Percentiles rank a stretch among this genome's conserved stretches.
Evolutionary conservation across 495 filamentous ascomycete genomes (phyloP).

Genomic region (Penicillium paxilli): DNA sequence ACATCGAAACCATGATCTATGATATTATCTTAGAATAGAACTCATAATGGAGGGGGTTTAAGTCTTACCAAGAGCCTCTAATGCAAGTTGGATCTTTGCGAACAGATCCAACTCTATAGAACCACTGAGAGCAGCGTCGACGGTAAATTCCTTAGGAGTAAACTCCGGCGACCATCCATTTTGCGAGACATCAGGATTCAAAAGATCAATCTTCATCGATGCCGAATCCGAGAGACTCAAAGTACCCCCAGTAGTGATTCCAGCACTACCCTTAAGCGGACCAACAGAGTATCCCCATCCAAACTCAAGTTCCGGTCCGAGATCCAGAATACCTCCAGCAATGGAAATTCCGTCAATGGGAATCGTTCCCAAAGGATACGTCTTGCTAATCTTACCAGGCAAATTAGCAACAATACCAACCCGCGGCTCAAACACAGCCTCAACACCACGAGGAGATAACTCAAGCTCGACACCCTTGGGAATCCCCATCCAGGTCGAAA

Average conservation of each 20-base stretch:
- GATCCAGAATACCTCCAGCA: conserved; percentile 26
- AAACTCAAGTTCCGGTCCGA: conserved; percentile 36
- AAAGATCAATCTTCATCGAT: conserved; percentile 28
- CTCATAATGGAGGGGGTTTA: background rate
- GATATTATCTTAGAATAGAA: background rate
- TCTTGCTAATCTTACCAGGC: conserved; percentile 19
- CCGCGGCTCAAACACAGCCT: conserved; percentile 23
- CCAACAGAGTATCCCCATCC: conserved; percentile 25
- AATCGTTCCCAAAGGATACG: conserved; percentile 24
- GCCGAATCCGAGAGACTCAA: conserved; percentile 25
- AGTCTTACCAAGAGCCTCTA: conserved; percentile 27
- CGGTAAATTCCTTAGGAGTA: conserved; percentile 15
- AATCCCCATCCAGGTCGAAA: conserved; percentile 23
- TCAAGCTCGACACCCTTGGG: conserved; percentile 25
- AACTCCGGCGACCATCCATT: conserved; percentile 32
- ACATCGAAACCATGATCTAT: conserved; percentile 32
- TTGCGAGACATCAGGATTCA: conserved; percentile 23
- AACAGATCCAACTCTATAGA: conserved; percentile 23
- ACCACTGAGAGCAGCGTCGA: conserved; percentile 29
- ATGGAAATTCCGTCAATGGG: conserved; percentile 34
- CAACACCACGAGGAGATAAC: conserved; percentile 29
- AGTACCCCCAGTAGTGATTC: conserved; percentile 23
- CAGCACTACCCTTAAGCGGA: conserved; percentile 26
- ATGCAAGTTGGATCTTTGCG: conserved; percentile 26
- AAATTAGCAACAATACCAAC: conserved; percentile 26